phyloP scores from a whole-genome alignment of 805 yeast genomes.

The Wickerhamiella galacta region DNA sequence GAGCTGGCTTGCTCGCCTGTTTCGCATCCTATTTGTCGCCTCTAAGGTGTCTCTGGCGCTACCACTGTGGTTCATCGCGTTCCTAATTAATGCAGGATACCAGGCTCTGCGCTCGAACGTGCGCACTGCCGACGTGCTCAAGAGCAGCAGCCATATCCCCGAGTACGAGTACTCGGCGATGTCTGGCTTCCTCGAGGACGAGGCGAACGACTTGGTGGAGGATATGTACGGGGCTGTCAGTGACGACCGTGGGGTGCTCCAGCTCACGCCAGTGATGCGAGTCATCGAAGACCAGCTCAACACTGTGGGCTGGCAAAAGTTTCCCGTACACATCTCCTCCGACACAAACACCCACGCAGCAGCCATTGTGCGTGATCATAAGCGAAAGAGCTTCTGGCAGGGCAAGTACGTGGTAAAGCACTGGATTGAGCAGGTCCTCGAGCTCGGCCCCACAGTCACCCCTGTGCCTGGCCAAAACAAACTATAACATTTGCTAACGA shows the following conservation, averaged over 20 bases:
- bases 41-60: conserved; percentile 33
- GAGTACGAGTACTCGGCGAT: conserved; percentile 12
- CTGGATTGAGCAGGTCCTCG: conserved; percentile 34
- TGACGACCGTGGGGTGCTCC: conserved; percentile 8
- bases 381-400: conserved; percentile 40
- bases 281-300: conserved; percentile 43
- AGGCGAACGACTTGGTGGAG: conserved; percentile 16
- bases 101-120: conserved; percentile 27
- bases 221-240: conserved; percentile 10
- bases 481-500: too few relatives aligned
- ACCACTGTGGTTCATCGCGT: conserved; percentile 50
- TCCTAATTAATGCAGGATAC: conserved; percentile 29
- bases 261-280: conserved; percentile 25
- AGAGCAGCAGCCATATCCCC: conserved; percentile 4
- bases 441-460: too few relatives aligned
- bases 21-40: conserved; percentile 18
- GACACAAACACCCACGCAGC: conserved; percentile 69
- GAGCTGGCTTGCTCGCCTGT: not conserved
- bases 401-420: conserved; percentile 55
- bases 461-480: too few relatives aligned
- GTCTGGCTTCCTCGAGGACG: conserved; percentile 9
- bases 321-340: conserved; percentile 47
- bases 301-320: conserved; percentile 47
- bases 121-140: conserved; percentile 15
- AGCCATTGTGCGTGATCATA: conserved; percentile 48